phyloP scores from a whole-genome alignment of 768 basidiomycete species.

The Hortiboletus flavorubellus region DNA sequence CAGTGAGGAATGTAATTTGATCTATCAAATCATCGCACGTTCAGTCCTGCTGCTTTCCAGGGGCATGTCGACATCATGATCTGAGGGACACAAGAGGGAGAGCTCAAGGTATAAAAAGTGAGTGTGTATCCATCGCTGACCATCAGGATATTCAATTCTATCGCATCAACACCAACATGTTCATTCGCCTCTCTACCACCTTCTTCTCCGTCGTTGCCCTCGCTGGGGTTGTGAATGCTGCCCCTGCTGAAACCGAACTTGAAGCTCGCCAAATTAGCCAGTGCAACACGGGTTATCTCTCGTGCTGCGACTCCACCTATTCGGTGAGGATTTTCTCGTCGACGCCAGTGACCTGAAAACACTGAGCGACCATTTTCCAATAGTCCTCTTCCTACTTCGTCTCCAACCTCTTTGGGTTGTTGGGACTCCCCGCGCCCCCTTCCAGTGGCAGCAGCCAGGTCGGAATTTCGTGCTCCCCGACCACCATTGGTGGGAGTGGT shows the following conservation, averaged over 20 bases:
- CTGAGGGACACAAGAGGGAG: not conserved
- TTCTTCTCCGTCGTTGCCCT: conserved; percentile 6
- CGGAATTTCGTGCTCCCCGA: not conserved
- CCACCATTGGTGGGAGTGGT: not conserved
- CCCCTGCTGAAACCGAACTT: not conserved
- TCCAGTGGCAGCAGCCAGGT: not conserved
- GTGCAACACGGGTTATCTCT: conserved; percentile 41
- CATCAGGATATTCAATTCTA: not conserved
- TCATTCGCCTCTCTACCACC: conserved; percentile 1
- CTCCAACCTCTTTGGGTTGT: not conserved
- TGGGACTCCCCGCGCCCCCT: not conserved
- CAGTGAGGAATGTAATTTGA: not conserved
- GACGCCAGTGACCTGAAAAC: not conserved
- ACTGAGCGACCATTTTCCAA: not conserved
- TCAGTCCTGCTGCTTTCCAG: not conserved
- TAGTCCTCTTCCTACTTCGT: not conserved
- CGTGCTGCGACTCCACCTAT: conserved; percentile 2
- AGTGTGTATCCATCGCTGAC: not conserved
- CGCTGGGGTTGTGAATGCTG: not conserved
- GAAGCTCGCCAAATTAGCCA: not conserved
- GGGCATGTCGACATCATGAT: too few relatives aligned
- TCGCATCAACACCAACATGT: not conserved
- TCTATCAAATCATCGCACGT: not conserved
- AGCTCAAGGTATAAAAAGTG: not conserved
- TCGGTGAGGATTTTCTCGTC: not conserved